phyloP scores from a whole-genome alignment of 352 stramenopile species.

The Pythium vanterpoolii region DNA sequence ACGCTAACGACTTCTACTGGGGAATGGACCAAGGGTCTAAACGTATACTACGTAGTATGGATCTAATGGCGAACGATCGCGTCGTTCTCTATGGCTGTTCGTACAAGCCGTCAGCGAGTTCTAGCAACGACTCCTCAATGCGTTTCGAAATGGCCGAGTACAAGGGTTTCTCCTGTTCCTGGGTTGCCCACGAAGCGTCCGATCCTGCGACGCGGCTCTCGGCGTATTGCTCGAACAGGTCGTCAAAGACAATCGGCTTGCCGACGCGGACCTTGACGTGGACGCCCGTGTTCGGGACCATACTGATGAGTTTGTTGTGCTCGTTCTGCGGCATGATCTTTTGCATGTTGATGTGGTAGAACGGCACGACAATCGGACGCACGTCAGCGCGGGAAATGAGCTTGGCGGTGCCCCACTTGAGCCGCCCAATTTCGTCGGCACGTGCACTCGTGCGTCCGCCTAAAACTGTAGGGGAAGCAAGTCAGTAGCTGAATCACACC shows the following conservation, averaged over 20 bases:
- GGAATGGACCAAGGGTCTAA: no score
- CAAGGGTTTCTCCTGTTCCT: constrained; percentile 61
- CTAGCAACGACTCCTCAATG: constrained; percentile 76
- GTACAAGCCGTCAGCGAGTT: constrained; percentile 42
- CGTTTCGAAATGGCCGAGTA: constrained; percentile 85
- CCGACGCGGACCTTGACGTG: constrained; percentile 61
- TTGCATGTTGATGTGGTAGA: constrained; percentile 89
- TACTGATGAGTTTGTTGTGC: constrained; percentile 63
- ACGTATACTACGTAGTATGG: no score
- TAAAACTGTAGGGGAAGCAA: constrained; percentile 33
- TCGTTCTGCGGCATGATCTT: constrained; percentile 83
- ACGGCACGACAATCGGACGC: constrained; percentile 72
- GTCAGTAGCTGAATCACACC: background rate
- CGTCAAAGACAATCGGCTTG: constrained; percentile 77
- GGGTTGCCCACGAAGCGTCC: constrained; percentile 47
- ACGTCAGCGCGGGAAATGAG: constrained; percentile 73
- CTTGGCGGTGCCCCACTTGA: constrained; percentile 88
- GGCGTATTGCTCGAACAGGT: constrained; percentile 67
- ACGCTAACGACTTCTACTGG: no score
- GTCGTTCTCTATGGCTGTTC: constrained; percentile 15
- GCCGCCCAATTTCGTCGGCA: constrained; percentile 66
- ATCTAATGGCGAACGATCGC: background rate
- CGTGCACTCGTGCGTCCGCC: constrained; percentile 58
- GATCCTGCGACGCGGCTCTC: constrained; percentile 41
- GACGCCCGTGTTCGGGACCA: constrained; percentile 51